phyloP scores from a whole-genome alignment of 805 yeast species.

The Wickerhamomyces rabaulensis region DNA sequence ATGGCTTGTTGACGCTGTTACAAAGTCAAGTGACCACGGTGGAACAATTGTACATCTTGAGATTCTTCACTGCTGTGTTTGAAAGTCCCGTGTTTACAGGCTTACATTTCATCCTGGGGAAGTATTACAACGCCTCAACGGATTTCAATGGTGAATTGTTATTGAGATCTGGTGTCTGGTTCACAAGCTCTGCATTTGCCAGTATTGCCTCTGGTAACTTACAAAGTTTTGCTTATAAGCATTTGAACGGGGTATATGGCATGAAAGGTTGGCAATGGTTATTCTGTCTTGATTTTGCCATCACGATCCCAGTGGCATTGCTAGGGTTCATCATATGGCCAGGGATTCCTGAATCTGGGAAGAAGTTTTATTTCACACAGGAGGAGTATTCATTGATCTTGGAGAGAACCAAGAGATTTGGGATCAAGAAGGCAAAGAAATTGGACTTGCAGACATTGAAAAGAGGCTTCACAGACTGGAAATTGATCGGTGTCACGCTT shows the following conservation, averaged over 20 bases:
- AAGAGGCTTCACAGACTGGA: slow-evolving; percentile 11
- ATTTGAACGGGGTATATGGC: slow-evolving; percentile 35
- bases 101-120: neutral
- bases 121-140: neutral
- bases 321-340: slow-evolving; percentile 39
- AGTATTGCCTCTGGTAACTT: slow-evolving; percentile 46
- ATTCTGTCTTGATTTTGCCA: slow-evolving; percentile 31
- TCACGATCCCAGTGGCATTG: slow-evolving; percentile 32
- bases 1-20: slow-evolving; percentile 23
- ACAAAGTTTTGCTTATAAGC: slow-evolving; percentile 39
- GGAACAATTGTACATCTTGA: slow-evolving; percentile 20
- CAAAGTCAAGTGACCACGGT: slow-evolving; percentile 2
- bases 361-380: slow-evolving; percentile 10
- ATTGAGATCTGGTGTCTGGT: slow-evolving; percentile 17
- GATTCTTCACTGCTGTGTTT: slow-evolving; percentile 11
- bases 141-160: neutral
- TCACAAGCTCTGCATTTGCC: slow-evolving; percentile 25
- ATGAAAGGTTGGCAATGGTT: slow-evolving; percentile 43
- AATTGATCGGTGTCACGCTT: slow-evolving; percentile 16
- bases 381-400: slow-evolving; percentile 9
- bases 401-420: slow-evolving; percentile 7
- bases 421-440: slow-evolving; percentile 9
- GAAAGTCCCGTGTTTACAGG: slow-evolving; percentile 6
- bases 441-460: slow-evolving; percentile 3
- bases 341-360: slow-evolving; percentile 29